Evolutionary conservation across 1,139 yeast species (phyloP), one percentile per base, ranked within the genome.

Genomic region (Yamadazyma dendronema): DNA sequence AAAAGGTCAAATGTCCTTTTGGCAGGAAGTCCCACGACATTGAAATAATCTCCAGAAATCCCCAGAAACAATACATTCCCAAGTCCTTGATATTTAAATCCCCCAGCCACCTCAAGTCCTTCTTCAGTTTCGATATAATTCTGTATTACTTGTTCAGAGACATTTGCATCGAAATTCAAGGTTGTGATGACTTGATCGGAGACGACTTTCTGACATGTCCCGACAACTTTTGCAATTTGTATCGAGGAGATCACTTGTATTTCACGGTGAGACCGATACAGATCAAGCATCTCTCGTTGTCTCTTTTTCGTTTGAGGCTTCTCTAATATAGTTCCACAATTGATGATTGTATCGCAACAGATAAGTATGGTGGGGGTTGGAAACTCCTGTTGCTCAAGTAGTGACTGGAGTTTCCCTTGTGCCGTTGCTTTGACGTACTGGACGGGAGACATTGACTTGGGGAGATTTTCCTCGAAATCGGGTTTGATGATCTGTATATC

Each of bases 261-360:
- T 67, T 79, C 33, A 74, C 69, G 51, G 70, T 69, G 22, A 41
- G 50, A 45, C 61, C 63, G 48, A 77, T 72, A 72, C 64, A 72
- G 17, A 38, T 53, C 31, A 57, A 68, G 57, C 88, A 89, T 43
- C 56, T 73, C 37, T 22, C 46, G 29, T 41, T 71, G 76, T 12
- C 36, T 53, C 8, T 63, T 65, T 39, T 67, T 67, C 6, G 71
- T 65, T 6, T 53, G 56, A 0, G 98, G 98, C 57, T 92, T 92
- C 56, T 90, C 97, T 46, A 80, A 73, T 9, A 90, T 78, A 21
- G 58, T 53, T 3, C 79, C 80, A 31, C 77, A 67, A 17, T 79
- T 78, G n/a, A 90, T 77, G 8, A 92, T 74, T 0, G 97, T 88
- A 54, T 94, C 97, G n/a, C 96, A 92, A 1, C 95, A 79, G 4